Evolutionary conservation across 495 filamentous ascomycete genomes (phyloP).

Genomic region (Podospora pseudocomata): DNA sequence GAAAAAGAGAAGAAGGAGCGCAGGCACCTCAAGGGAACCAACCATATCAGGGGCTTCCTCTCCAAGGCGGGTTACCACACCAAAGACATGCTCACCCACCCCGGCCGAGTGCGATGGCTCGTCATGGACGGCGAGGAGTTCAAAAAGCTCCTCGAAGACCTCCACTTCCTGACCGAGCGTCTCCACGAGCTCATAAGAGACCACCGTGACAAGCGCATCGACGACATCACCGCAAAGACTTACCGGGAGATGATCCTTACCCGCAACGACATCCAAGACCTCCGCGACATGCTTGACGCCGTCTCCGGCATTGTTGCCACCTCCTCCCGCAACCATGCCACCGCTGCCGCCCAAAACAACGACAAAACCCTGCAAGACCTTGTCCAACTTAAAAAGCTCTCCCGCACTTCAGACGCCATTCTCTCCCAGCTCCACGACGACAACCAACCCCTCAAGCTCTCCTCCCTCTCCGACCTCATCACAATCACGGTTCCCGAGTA

Average conservation of each 20-base stretch:
- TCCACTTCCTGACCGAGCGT: slow-evolving; percentile 33
- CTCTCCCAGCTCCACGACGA: slow-evolving; percentile 20
- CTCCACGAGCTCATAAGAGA: slow-evolving; percentile 33
- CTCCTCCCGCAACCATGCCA: slow-evolving; percentile 11
- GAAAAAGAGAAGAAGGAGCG: slow-evolving; percentile 27
- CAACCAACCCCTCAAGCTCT: not conserved
- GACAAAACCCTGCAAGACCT: slow-evolving; percentile 30
- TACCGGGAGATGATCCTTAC: slow-evolving; percentile 36
- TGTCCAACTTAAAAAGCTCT: slow-evolving; percentile 30
- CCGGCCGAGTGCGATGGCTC: slow-evolving; percentile 31
- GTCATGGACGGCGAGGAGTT: slow-evolving; percentile 31
- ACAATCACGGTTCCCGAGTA: slow-evolving; percentile 19
- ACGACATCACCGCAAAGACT: slow-evolving; percentile 34
- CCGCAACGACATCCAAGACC: slow-evolving; percentile 28
- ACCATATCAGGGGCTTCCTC: slow-evolving; percentile 29
- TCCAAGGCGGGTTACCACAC: slow-evolving; percentile 23
- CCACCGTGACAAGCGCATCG: slow-evolving; percentile 27
- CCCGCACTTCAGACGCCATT: slow-evolving; percentile 26
- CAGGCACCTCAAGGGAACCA: slow-evolving; percentile 21
- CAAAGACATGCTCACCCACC: slow-evolving; percentile 34
- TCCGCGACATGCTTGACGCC: slow-evolving; percentile 31
- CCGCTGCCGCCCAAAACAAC: slow-evolving; percentile 13
- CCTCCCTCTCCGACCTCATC: slow-evolving; percentile 8
- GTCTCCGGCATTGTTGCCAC: slow-evolving; percentile 23
- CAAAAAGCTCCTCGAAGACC: slow-evolving; percentile 24